A percentile compares a stretch with the other conserved stretches of the same genome.
Conservation (phyloP, 1,284 basidiomycete species). For the Xerocomus cyaneibrunnescens region DNA sequence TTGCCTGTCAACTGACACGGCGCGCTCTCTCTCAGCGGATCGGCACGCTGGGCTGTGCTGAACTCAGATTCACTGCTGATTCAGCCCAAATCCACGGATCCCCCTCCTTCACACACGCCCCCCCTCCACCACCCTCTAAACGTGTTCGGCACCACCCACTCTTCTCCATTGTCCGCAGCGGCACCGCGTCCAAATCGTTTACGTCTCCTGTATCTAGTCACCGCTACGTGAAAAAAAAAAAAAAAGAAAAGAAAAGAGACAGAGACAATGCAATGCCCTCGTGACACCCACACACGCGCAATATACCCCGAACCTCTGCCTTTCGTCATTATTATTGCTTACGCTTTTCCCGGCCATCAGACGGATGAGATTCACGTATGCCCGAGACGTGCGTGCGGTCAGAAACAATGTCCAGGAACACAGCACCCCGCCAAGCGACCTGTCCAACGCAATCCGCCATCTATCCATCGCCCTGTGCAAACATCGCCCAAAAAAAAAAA, state of each 20-base stretch:
- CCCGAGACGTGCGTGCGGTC: too few species aligned
- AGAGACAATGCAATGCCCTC: constrained; percentile 9
- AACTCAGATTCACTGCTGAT: constrained; percentile 29
- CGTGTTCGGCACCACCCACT: constrained; percentile 18
- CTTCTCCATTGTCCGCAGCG: constrained; percentile 22
- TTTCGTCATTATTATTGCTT: constrained; percentile 19
- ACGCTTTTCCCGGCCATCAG: constrained; percentile 3
- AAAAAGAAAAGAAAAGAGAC: too few species aligned
- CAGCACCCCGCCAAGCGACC: constrained; percentile 3
- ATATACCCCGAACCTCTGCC: constrained; percentile 3
- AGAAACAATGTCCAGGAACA: constrained; percentile 20
- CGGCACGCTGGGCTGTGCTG: constrained; percentile 32
- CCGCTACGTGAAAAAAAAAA: constrained; percentile 3
- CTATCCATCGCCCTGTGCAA: too few species aligned
- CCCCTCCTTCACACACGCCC: constrained; percentile 4
- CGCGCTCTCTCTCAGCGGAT: constrained; percentile 30
- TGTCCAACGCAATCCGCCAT: neutral
- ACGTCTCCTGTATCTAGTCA: constrained; percentile 22
- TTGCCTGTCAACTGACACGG: constrained; percentile 36
- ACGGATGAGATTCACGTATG: constrained; percentile 20
- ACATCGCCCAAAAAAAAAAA: too few species aligned
- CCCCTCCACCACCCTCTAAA: constrained; percentile 8
- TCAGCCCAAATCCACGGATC: constrained; percentile 18
- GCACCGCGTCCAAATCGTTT: constrained; percentile 36
- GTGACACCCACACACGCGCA: neutral